phyloP scores from a whole-genome alignment of 805 yeast genomes.

The Torulaspora indica region DNA sequence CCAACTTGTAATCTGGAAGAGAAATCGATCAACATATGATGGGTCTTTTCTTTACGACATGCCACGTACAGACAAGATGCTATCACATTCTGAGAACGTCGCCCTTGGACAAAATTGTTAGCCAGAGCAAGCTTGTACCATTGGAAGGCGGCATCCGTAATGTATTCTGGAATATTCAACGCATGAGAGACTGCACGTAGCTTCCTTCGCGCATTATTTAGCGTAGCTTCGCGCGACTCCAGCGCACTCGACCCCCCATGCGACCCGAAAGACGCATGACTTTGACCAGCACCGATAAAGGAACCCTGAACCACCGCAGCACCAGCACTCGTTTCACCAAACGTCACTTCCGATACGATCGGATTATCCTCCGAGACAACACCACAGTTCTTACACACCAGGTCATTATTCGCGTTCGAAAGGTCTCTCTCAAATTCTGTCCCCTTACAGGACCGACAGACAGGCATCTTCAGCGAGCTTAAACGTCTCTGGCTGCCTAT shows the following conservation, averaged over 20 bases:
- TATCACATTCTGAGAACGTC: constrained; percentile 89
- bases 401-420: constrained; percentile 62
- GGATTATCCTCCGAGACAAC: constrained; percentile 86
- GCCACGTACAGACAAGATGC: constrained; percentile 94
- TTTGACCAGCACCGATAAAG: constrained; percentile 83
- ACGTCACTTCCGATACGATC: constrained; percentile 91
- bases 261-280: constrained; percentile 55
- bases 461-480: constrained; percentile 6
- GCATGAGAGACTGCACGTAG: constrained; percentile 77
- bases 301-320: constrained; percentile 96
- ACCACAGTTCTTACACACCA: constrained; percentile 82
- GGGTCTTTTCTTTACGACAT: constrained; percentile 85
- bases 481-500: not conserved
- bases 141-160: constrained; percentile 79
- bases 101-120: constrained; percentile 92
- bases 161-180: constrained; percentile 73
- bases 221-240: constrained; percentile 85
- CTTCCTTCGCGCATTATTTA: constrained; percentile 75
- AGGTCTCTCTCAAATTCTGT: constrained; percentile 50
- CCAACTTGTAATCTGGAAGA: constrained; percentile 84
- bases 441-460: constrained; percentile 49
- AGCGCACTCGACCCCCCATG: constrained; percentile 64
- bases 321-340: constrained; percentile 87
- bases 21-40: constrained; percentile 94
- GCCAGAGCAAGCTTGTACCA: constrained; percentile 87